A percentile compares a stretch with the other conserved stretches of the same genome.
Evolutionary conservation across 306 rosid species (phyloP).

Genomic region (Gastrolobium villosum): DNA sequence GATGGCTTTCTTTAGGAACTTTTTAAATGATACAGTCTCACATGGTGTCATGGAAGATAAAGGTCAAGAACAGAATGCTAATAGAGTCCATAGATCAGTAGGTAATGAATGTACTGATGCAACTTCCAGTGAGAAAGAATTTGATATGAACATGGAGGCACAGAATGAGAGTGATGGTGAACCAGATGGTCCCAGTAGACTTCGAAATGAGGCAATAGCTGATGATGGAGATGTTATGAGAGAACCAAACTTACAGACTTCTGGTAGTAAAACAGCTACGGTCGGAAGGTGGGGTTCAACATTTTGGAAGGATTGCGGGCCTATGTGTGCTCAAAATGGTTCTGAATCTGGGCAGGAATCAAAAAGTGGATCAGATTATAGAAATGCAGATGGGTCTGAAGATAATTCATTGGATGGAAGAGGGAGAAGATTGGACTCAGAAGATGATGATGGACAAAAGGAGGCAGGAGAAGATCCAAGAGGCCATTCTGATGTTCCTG

Average conservation of each 20-base stretch:
- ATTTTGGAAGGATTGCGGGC: slow-evolving; percentile 98
- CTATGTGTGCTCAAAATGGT: slow-evolving; percentile 72
- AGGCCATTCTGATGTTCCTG: slow-evolving; percentile 85
- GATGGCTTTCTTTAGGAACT: slow-evolving; percentile 94
- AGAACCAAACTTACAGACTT: slow-evolving; percentile 61
- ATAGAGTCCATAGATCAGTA: slow-evolving; percentile 63
- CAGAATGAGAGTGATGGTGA: slow-evolving; percentile 84
- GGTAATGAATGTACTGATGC: slow-evolving; percentile 72
- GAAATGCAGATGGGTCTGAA: slow-evolving; percentile 74
- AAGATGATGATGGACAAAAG: slow-evolving; percentile 76
- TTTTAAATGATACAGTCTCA: slow-evolving; percentile 76
- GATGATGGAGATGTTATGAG: slow-evolving; percentile 61
- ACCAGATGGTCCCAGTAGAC: slow-evolving; percentile 61
- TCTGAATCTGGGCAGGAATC: slow-evolving; percentile 86
- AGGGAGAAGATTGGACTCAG: slow-evolving; percentile 79
- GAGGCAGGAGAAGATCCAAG: slow-evolving; percentile 70
- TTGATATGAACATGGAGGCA: slow-evolving; percentile 82
- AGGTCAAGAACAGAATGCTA: slow-evolving; percentile 65
- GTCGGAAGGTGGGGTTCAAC: slow-evolving; percentile 95
- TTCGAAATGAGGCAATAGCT: slow-evolving; percentile 68
- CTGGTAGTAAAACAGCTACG: slow-evolving; percentile 74
- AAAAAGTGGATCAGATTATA: slow-evolving; percentile 78
- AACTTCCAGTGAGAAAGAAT: slow-evolving; percentile 78
- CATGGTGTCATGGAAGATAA: slow-evolving; percentile 76
- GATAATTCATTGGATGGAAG: slow-evolving; percentile 75